Evolutionary conservation across 306 rosid genomes (phyloP).

Genomic region (Begonia loranthoides): DNA sequence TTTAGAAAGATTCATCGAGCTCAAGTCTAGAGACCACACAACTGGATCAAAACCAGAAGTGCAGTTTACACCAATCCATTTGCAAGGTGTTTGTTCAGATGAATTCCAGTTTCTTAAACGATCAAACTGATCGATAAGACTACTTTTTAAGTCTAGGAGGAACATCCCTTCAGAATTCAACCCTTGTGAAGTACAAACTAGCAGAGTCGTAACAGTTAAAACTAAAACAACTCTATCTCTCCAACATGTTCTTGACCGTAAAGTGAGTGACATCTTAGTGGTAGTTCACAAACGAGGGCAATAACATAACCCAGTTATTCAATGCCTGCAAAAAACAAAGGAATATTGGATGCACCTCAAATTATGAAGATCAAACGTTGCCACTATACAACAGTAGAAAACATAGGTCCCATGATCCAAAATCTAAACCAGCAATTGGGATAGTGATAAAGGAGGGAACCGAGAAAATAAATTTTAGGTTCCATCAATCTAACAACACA

Average conservation of each 20-base stretch:
- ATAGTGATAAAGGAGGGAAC: too few relatives aligned
- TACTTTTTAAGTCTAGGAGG: constrained; percentile 50
- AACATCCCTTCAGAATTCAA: constrained; percentile 63
- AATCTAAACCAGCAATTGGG: too few relatives aligned
- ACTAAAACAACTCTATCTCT: constrained; percentile 23
- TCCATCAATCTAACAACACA: neutral
- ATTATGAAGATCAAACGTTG: neutral
- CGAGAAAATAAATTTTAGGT: too few relatives aligned
- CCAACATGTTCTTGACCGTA: constrained; percentile 20
- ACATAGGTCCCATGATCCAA: neutral
- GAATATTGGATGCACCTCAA: neutral
- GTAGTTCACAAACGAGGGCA: constrained; percentile 2
- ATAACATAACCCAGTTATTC: constrained; percentile 10
- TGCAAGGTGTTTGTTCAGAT: constrained; percentile 60
- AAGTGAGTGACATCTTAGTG: constrained; percentile 35
- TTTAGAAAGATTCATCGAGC: constrained; percentile 55
- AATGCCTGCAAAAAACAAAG: constrained; percentile 28
- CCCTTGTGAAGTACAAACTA: constrained; percentile 41
- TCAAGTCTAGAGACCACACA: constrained; percentile 47
- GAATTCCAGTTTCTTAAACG: constrained; percentile 41
- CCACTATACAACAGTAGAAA: neutral
- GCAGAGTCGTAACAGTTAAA: constrained; percentile 24
- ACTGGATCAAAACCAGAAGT: constrained; percentile 23
- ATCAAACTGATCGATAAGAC: constrained; percentile 30
- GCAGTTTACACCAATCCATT: constrained; percentile 75